Conservation (phyloP, 2,329 filamentous ascomycete genomes). For the Trichoderma brevicompactum region DNA sequence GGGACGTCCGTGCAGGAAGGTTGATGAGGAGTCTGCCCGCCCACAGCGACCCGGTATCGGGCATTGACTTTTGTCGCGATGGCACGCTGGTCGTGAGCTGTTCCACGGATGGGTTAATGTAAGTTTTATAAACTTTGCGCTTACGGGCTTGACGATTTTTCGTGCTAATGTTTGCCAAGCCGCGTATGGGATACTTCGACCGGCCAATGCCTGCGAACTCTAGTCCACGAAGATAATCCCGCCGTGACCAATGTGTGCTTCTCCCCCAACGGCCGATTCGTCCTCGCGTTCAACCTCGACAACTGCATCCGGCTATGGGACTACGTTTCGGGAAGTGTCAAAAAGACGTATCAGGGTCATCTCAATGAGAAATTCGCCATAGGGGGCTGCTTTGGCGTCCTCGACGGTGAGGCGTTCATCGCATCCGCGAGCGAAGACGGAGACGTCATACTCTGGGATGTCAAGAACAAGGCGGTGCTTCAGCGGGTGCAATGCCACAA, state of each 20-base stretch:
- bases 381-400: conserved; percentile 77
- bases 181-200: conserved; percentile 96
- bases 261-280: conserved; percentile 89
- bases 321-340: conserved; percentile 85
- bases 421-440: conserved; percentile 89
- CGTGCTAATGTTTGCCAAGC: conserved; percentile 43
- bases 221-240: conserved; percentile 95
- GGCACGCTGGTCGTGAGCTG: conserved; percentile 92
- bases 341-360: conserved; percentile 98
- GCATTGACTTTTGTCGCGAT: conserved; percentile 90
- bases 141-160: neutral
- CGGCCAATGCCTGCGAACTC: conserved; percentile 90
- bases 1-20: conserved; percentile 88
- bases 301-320: conserved; percentile 91
- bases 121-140: conserved; percentile 40
- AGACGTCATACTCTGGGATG: conserved; percentile 85
- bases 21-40: conserved; percentile 91
- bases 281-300: conserved; percentile 91
- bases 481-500: conserved; percentile 63
- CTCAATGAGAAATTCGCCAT: conserved; percentile 82
- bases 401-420: conserved; percentile 61
- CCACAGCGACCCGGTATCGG: conserved; percentile 91
- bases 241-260: conserved; percentile 89
- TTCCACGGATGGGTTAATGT: conserved; percentile 87
- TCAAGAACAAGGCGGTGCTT: conserved; percentile 79